These are phyloP conservation scores for Neurospora tetraspora DNA, from an alignment of 495 filamentous ascomycete species.

Conservation along the genomic window DNA sequence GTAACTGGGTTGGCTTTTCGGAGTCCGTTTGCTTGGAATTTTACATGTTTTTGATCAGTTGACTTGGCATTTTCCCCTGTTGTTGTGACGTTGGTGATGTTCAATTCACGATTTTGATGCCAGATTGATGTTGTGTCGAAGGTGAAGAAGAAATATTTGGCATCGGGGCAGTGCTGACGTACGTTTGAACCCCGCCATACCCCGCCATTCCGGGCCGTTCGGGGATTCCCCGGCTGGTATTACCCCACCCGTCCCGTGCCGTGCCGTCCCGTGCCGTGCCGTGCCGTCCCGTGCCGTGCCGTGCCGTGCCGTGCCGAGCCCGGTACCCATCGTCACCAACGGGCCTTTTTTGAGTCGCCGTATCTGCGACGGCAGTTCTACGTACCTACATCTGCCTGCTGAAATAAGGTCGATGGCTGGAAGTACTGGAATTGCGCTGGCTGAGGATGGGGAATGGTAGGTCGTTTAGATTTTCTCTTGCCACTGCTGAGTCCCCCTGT, in stretches of 20 bases:
- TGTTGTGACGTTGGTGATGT: not conserved
- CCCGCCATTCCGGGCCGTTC: not conserved
- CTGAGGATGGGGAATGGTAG: rapidly evolving
- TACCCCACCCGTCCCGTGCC: not conserved
- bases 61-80: not conserved
- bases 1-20: not conserved
- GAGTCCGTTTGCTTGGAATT: not conserved
- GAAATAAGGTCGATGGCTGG: rapidly evolving
- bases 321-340: not conserved
- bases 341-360: not conserved
- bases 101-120: not conserved
- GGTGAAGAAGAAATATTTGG: not conserved
- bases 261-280: not conserved
- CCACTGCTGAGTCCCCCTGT: not conserved
- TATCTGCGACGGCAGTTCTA: not conserved
- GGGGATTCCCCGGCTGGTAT: not conserved
- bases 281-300: not conserved
- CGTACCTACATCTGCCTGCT: not conserved
- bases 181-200: not conserved
- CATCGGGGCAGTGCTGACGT: not conserved
- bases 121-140: not conserved
- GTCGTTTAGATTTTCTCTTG: not conserved
- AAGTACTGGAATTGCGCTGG: rapidly evolving
- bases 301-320: not conserved
- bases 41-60: not conserved